A percentile compares a stretch with the other conserved stretches of the same genome.
These are phyloP conservation scores for Cryomyces minteri DNA, from an alignment of 495 filamentous ascomycete species.

Conservation along the genomic window DNA sequence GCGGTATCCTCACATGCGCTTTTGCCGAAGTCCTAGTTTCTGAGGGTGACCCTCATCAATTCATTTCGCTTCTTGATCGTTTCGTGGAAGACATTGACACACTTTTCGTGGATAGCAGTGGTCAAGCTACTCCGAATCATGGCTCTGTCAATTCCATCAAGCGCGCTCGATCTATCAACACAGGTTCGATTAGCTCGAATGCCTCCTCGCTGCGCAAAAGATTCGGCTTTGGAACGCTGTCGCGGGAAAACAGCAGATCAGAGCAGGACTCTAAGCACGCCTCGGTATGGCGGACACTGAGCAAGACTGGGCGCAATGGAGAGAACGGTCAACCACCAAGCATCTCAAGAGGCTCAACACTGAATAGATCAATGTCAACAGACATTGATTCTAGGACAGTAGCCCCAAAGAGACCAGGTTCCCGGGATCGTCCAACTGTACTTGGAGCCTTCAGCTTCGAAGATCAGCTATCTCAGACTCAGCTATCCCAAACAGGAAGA, in stretches of 20 bases:
- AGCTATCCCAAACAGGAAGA: slow-evolving; percentile 19
- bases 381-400: slow-evolving; percentile 42
- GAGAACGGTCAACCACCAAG: slow-evolving; percentile 30
- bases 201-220: slow-evolving; percentile 70
- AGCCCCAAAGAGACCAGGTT: slow-evolving; percentile 22
- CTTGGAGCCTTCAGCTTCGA: slow-evolving; percentile 36
- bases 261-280: slow-evolving; percentile 49
- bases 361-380: slow-evolving; percentile 65
- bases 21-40: slow-evolving; percentile 78
- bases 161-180: slow-evolving; percentile 27
- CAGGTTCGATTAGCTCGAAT: slow-evolving; percentile 46
- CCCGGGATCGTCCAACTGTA: slow-evolving; percentile 29
- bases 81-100: slow-evolving; percentile 81
- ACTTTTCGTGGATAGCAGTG: slow-evolving; percentile 42
- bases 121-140: slow-evolving; percentile 18
- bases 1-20: slow-evolving; percentile 73
- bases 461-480: slow-evolving; percentile 11
- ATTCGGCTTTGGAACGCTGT: slow-evolving; percentile 57
- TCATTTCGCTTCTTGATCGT: slow-evolving; percentile 79
- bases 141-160: slow-evolving; percentile 27
- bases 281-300: slow-evolving; percentile 74
- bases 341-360: slow-evolving; percentile 36
- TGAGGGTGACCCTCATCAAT: slow-evolving; percentile 59
- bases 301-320: slow-evolving; percentile 52
- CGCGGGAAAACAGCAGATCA: slow-evolving; percentile 59